Percentiles rank a stretch among this genome's conserved stretches.
These are phyloP conservation scores for Zasmidium cellare DNA, from an alignment of 2,329 filamentous ascomycete species.

Conservation along the genomic window DNA sequence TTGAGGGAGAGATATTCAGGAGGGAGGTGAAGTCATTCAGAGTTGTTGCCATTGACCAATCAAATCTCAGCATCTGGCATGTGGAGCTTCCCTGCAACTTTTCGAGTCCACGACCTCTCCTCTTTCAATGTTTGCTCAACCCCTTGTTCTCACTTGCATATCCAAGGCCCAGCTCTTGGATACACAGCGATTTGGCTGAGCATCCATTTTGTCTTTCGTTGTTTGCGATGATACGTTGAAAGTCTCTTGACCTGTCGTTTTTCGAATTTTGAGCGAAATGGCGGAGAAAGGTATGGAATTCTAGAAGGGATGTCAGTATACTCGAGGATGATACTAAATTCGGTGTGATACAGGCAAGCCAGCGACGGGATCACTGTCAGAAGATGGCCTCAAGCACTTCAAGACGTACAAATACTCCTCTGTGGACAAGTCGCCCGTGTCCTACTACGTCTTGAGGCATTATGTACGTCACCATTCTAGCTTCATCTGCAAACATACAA, in stretches of 20 bases:
- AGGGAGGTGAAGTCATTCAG: no score
- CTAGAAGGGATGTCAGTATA: conserved; percentile 3
- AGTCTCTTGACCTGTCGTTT: not conserved
- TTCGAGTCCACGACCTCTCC: no score
- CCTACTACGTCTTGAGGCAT: conserved; percentile 88
- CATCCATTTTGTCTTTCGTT: no score
- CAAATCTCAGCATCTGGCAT: not conserved
- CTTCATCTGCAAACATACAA: not conserved
- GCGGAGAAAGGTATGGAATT: conserved; percentile 14
- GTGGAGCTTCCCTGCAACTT: not conserved
- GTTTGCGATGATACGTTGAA: not conserved
- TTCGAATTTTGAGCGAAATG: not conserved
- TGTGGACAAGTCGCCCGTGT: conserved; percentile 93
- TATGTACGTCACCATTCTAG: conserved; percentile 66
- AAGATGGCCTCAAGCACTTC: conserved; percentile 86
- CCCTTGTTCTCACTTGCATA: no score
- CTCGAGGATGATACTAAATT: no score
- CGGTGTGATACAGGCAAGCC: conserved; percentile 13
- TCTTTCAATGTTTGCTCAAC: no score
- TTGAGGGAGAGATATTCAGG: no score
- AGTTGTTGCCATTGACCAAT: not conserved
- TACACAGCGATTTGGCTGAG: no score
- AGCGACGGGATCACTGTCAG: conserved; percentile 57
- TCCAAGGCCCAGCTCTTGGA: no score
- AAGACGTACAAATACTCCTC: conserved; percentile 97